Evolutionary conservation across 2,329 filamentous ascomycete genomes (phyloP), one percentile per base, ranked within the genome.

Genomic region (Colletotrichum higginsianum): DNA sequence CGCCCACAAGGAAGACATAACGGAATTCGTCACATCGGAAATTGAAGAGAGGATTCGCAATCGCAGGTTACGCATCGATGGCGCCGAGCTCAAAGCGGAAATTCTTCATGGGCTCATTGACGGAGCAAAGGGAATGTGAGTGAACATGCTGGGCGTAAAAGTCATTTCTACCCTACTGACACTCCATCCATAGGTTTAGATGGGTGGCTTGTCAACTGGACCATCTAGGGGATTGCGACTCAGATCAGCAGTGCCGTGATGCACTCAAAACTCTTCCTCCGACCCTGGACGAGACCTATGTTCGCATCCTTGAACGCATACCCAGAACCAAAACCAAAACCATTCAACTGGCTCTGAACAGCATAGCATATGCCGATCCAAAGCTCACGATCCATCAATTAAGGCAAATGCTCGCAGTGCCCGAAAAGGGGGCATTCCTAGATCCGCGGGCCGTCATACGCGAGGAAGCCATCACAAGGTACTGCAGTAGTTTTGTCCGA

Each of bases 171-270:
- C 58, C n/a, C 23, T 5, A 7, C 40, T 49, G 6, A 66, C 49
- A n/a, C 16, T 13, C 12, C 1, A 2, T 2, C 6, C 0, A 0
- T 15, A 70, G 67, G 67, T 71, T 67, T 2, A 40, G 67, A 46
- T 71, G 67, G 62, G 67, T 71, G 0, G 21, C 67, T 0, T 71
- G 67, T 50, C 67, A 71, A 47, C 1, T 71, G 12, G 67, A 67
- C 6, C 55, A 71, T 16, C 56, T 71, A 0, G 55, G 21, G n/a
- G 1, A 30, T 0, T 66, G 61, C 47, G n/a, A 30, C 4, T 66
- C 61, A 2, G 62, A 70, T 18, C 3, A 67, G 18, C 1, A 66
- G n/a, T 66, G 67, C 15, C 47, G 55, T 0, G 38, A 61, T 0
- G 53, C 67, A 1, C 26, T 70, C 1, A 49, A 12, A 3, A 16